Evolutionary conservation across 768 basidiomycete genomes (phyloP).

Genomic region (Russula virescens): DNA sequence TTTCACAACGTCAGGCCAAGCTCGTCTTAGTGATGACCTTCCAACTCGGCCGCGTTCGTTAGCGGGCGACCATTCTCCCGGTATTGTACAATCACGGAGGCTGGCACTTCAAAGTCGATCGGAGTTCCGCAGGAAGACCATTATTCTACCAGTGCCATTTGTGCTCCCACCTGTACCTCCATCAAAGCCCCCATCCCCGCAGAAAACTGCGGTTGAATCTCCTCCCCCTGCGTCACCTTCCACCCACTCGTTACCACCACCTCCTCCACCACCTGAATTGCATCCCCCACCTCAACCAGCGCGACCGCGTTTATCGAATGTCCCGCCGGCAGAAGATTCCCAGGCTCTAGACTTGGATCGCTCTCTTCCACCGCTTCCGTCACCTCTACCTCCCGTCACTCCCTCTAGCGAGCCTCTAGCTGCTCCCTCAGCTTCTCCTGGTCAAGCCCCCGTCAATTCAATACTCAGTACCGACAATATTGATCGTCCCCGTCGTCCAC

Average conservation of each 20-base stretch:
- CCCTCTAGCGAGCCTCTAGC: background rate
- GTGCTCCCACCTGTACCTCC: background rate
- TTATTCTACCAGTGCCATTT: background rate
- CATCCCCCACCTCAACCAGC: background rate
- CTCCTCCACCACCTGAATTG: slow-evolving; percentile 9
- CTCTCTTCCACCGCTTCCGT: background rate
- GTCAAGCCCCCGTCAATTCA: background rate
- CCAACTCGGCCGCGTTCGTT: background rate
- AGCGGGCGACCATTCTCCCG: background rate
- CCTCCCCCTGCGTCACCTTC: background rate
- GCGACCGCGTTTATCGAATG: no score
- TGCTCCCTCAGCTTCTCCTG: background rate
- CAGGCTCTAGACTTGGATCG: no score
- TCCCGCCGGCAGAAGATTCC: no score
- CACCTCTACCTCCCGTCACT: background rate
- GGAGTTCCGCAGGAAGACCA: background rate
- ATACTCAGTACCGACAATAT: background rate
- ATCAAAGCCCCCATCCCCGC: background rate
- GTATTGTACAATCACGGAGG: background rate
- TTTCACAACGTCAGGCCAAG: background rate
- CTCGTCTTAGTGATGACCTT: background rate
- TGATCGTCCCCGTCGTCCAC: slow-evolving; percentile 21
- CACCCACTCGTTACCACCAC: background rate
- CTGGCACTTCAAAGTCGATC: background rate
- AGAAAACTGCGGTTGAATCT: background rate